Evolutionary conservation across 2,329 filamentous ascomycete genomes (phyloP).

Genomic region (Ascocoryne sarcoides): DNA sequence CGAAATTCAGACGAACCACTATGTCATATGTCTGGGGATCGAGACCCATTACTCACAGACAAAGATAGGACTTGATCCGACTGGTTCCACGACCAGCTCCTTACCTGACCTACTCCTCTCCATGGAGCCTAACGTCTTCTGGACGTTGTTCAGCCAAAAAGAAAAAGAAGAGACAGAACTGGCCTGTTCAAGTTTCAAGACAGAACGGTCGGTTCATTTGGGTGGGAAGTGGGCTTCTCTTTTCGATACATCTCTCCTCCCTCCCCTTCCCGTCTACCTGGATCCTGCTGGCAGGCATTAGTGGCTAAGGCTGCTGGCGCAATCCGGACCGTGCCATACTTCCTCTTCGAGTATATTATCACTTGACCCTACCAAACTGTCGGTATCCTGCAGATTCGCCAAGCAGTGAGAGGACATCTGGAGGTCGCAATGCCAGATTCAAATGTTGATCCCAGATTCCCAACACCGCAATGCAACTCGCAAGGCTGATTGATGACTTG

Average conservation of each 20-base stretch:
- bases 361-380: not conserved
- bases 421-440: not conserved
- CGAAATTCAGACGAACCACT: not conserved
- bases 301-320: not conserved
- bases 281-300: too few species aligned
- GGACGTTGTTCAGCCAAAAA: too few species aligned
- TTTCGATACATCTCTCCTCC: too few species aligned
- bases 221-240: too few species aligned
- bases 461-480: conserved; percentile 19
- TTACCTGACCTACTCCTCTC: too few species aligned
- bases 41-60: not conserved
- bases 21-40: not conserved
- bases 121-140: too few species aligned
- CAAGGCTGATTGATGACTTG: conserved; percentile 21
- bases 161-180: too few species aligned
- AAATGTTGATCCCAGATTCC: not conserved
- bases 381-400: not conserved
- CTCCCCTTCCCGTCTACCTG: too few species aligned
- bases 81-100: not conserved
- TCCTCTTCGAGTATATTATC: not conserved
- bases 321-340: not conserved
- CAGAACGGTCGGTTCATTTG: too few species aligned
- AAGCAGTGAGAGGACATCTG: not conserved
- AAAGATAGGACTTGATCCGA: not conserved
- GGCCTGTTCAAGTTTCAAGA: too few species aligned